phyloP scores from a whole-genome alignment of 208 protist genomes.

The Trypanosoma cruzi region DNA sequence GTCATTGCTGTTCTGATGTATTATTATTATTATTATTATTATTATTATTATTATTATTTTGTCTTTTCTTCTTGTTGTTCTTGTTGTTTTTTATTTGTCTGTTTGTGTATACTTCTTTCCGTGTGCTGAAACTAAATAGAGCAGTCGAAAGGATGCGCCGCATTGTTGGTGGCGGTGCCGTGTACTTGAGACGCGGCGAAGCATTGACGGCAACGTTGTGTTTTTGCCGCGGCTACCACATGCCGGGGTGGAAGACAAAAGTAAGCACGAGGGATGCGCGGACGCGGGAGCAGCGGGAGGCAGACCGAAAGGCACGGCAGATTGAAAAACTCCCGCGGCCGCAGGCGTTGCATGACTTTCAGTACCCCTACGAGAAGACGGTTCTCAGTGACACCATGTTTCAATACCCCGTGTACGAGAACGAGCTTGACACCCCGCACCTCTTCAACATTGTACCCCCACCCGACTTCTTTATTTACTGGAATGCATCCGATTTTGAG shows the following conservation, averaged over 20 bases:
- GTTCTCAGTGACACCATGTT: conserved; percentile 91
- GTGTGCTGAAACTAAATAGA: background rate
- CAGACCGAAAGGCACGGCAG: conserved; percentile 83
- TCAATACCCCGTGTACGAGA: conserved; percentile 89
- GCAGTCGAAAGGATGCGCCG: conserved; percentile 7
- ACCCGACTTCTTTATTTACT: conserved; percentile 90
- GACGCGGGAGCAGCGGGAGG: conserved; percentile 85
- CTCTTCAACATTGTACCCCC: conserved; percentile 88
- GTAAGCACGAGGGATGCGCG: conserved; percentile 85
- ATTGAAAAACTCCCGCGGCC: conserved; percentile 90
- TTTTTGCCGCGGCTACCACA: conserved; percentile 45
- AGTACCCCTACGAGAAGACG: conserved; percentile 92
- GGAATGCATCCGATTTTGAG: conserved; percentile 84
- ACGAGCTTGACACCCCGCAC: conserved; percentile 86
- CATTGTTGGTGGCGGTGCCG: background rate
- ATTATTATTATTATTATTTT: conserved; percentile 1
- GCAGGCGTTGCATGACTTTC: conserved; percentile 87
- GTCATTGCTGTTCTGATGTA: background rate
- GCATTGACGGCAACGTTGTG: background rate
- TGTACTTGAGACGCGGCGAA: background rate
- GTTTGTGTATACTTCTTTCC: background rate
- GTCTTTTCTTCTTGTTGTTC: no score
- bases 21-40: conserved; percentile 15
- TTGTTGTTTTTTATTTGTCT: conserved; percentile 1
- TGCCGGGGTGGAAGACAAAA: conserved; percentile 89